Evolutionary conservation across 2,329 filamentous ascomycete genomes (phyloP), one percentile per base, ranked within the genome.

Genomic region (Ophiostoma pallidulum): DNA sequence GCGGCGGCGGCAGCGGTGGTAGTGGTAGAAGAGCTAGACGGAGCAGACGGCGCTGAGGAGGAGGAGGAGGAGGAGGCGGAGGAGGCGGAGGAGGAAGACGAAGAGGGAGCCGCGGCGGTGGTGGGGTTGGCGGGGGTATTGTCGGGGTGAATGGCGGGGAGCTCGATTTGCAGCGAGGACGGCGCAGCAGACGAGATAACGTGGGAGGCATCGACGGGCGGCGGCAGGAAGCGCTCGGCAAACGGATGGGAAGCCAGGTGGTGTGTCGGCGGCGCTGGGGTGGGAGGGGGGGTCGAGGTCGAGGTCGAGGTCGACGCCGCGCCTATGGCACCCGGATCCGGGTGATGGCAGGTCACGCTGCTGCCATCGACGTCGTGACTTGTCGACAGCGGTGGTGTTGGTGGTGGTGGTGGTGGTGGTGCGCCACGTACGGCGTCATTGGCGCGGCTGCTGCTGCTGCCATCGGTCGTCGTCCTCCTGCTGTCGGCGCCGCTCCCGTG

Each of bases 31-130:
- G n/a, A n/a, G n/a, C n/a, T n/a, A n/a, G n/a, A n/a, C n/a, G n/a
- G n/a, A n/a, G n/a, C n/a, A n/a, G n/a, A n/a, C n/a, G n/a, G n/a
- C 5, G 41, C 35, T 5, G 16, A 31, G 10, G 41, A 86, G 85
- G 81, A 82, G 87, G 70, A 90, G 85, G 69, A 89, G 94, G 62
- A 92, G 6, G 41, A 6, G 8, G 29, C 7, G 5, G 29, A 4
- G 14, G 16, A 1, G 28, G 38, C 14, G 9, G 28, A 31, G 7
- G 41, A 45, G 38, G 28, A 14, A n/a, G 18, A 13, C 4, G 29
- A 24, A 13, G 38, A 33, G 16, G 31, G 22, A n/a, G 12, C n/a
- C 12, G 31, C 31, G 31, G 7, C 31, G 7, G 31, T 12, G 36
- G 14, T 18, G 37, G 22, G 18, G 31, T 38, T 24, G 47, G 24